A percentile compares a stretch with the other conserved stretches of the same genome.
Evolutionary conservation across 2,329 filamentous ascomycete genomes (phyloP).

Genomic region (Talaromyces sp.): DNA sequence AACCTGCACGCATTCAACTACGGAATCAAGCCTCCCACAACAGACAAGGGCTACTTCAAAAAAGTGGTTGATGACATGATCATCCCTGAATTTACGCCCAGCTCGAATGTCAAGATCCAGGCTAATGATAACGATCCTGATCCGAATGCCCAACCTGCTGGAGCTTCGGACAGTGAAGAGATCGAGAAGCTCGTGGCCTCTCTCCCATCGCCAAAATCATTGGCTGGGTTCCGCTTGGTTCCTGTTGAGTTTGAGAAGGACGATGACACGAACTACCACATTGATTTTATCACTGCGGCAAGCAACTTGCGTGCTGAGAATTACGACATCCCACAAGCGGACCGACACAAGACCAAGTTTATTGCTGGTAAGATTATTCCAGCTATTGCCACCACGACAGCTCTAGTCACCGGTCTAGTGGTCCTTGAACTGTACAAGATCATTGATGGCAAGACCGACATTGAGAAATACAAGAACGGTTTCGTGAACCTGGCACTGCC

Average conservation of each 20-base stretch:
- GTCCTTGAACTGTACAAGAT: slow-evolving; percentile 94
- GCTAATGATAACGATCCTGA: slow-evolving; percentile 93
- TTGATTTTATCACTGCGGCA: slow-evolving; percentile 96
- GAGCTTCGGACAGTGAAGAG: slow-evolving; percentile 66
- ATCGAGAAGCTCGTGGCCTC: slow-evolving; percentile 65
- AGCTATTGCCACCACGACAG: slow-evolving; percentile 94
- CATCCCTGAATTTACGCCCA: slow-evolving; percentile 88
- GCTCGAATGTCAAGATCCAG: slow-evolving; percentile 90
- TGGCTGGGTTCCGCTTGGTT: slow-evolving; percentile 82
- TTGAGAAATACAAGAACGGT: slow-evolving; percentile 99
- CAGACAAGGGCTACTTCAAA: slow-evolving; percentile 65
- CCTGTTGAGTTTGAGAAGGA: slow-evolving; percentile 99
- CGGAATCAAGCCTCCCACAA: slow-evolving; percentile 78
- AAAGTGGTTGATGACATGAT: slow-evolving; percentile 88
- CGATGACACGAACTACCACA: slow-evolving; percentile 95
- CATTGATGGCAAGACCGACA: slow-evolving; percentile 89
- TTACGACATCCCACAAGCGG: slow-evolving; percentile 90
- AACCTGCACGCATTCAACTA: slow-evolving; percentile 98
- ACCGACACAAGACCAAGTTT: slow-evolving; percentile 98
- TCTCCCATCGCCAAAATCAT: slow-evolving; percentile 70
- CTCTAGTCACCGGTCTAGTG: slow-evolving; percentile 88
- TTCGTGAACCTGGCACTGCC: slow-evolving; percentile 95
- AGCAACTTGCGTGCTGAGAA: slow-evolving; percentile 96
- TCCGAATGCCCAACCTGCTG: slow-evolving; percentile 63
- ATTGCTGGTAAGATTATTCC: slow-evolving; percentile 99